phyloP scores from a whole-genome alignment of 177 flowering plant species.

The Vitis hybrid region DNA sequence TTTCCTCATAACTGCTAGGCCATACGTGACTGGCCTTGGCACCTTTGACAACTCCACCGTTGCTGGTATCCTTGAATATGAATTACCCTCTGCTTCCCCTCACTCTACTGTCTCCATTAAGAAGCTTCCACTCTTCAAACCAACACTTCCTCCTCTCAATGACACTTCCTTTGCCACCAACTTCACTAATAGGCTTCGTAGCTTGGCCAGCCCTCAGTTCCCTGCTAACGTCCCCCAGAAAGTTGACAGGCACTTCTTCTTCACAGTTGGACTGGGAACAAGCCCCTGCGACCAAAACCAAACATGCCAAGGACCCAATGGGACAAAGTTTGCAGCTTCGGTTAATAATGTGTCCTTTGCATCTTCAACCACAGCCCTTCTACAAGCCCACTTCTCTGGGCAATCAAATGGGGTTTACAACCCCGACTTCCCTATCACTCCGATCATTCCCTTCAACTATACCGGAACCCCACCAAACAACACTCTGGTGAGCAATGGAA shows the following conservation, averaged over 20 bases:
- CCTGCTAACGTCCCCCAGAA: conserved; percentile 60
- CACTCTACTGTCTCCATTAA: conserved; percentile 1
- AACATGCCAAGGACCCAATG: conserved; percentile 72
- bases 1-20: conserved; percentile 43
- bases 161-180: conserved; percentile 50
- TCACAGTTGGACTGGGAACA: conserved; percentile 64
- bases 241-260: conserved; percentile 51
- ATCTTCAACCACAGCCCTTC: conserved; percentile 44
- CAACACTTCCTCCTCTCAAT: conserved; percentile 51
- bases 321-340: conserved; percentile 45
- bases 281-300: conserved; percentile 51
- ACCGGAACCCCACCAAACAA: conserved; percentile 47
- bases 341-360: conserved; percentile 44
- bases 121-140: conserved; percentile 30
- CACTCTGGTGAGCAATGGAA: conserved; percentile 39
- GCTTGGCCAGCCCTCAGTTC: conserved; percentile 41
- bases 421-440: conserved; percentile 32
- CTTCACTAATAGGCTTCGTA: conserved; percentile 38
- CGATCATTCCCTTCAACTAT: conserved; percentile 29
- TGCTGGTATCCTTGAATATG: conserved; percentile 39
- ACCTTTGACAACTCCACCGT: conserved; percentile 48
- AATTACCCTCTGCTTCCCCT: background rate
- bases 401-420: conserved; percentile 35
- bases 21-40: conserved; percentile 39
- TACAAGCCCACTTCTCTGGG: conserved; percentile 42